Percentiles rank a stretch among this genome's conserved stretches.
phyloP scores from a whole-genome alignment of 2,329 filamentous ascomycete species.

The Claviceps spartinae region DNA sequence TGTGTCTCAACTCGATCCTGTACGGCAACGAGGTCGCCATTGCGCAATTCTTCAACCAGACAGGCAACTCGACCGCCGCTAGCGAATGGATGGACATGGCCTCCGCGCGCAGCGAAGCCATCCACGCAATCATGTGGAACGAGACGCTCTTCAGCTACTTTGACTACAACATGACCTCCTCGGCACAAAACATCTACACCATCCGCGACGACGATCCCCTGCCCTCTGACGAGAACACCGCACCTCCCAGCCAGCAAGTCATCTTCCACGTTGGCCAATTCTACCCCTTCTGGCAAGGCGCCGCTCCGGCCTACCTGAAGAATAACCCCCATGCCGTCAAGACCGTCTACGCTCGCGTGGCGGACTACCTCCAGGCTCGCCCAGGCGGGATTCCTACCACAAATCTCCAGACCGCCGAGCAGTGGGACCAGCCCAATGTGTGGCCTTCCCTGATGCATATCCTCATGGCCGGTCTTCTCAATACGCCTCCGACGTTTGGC shows the following conservation, averaged over 20 bases:
- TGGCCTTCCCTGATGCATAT: constrained; percentile 56
- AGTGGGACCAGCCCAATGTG: constrained; percentile 59
- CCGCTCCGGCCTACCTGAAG: constrained; percentile 42
- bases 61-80: constrained; percentile 37
- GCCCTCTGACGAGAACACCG: constrained; percentile 19
- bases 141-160: constrained; percentile 49
- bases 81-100: constrained; percentile 36
- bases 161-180: constrained; percentile 53
- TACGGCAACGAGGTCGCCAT: constrained; percentile 52
- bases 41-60: constrained; percentile 35
- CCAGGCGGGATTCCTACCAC: constrained; percentile 48
- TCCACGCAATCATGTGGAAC: constrained; percentile 53
- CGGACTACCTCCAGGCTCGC: constrained; percentile 34
- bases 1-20: constrained; percentile 55
- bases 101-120: constrained; percentile 41
- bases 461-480: constrained; percentile 47
- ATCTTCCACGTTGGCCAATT: constrained; percentile 46
- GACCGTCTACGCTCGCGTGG: constrained; percentile 39
- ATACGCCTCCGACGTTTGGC: constrained; percentile 43
- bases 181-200: constrained; percentile 40
- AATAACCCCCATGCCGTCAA: constrained; percentile 45
- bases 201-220: constrained; percentile 30
- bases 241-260: constrained; percentile 42
- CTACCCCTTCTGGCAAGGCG: constrained; percentile 57
- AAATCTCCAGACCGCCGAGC: constrained; percentile 46